These are phyloP conservation scores for Nannizzia gypsea DNA, from an alignment of 2,329 filamentous ascomycete species.

Conservation along the genomic window DNA sequence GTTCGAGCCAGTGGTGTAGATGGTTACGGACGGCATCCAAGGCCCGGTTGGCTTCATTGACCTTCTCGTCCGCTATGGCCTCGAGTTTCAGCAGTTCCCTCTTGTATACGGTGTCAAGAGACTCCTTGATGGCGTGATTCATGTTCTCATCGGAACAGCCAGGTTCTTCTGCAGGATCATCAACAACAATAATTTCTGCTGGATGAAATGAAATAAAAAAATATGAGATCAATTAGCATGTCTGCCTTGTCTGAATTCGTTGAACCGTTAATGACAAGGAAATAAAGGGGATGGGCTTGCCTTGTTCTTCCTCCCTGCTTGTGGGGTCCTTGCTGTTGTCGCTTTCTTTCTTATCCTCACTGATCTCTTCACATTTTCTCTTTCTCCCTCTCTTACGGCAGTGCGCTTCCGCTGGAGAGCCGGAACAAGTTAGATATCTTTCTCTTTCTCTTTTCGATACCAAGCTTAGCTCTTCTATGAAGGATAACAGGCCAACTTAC, in stretches of 20 bases:
- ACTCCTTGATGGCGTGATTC: conserved; percentile 17
- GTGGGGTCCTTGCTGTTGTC: background rate
- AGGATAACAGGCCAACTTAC: conserved; percentile 11
- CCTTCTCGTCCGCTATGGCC: conserved; percentile 45
- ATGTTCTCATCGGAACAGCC: conserved; percentile 14
- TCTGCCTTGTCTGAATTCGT: background rate
- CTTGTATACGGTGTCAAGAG: conserved; percentile 43
- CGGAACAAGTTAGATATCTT: background rate
- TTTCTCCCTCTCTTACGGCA: conserved; percentile 10
- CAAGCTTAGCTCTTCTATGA: background rate
- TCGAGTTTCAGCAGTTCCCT: conserved; percentile 47
- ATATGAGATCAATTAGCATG: background rate
- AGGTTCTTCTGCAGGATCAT: background rate
- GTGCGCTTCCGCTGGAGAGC: conserved; percentile 8
- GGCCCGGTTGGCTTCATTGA: conserved; percentile 32
- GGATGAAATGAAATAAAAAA: too few relatives aligned
- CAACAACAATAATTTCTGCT: background rate
- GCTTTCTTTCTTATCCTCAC: background rate
- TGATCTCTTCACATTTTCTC: conserved; percentile 2
- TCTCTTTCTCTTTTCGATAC: background rate
- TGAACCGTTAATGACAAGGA: background rate
- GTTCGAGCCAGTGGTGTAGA: background rate
- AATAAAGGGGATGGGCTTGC: background rate
- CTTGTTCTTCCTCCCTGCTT: conserved; percentile 1
- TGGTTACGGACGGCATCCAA: conserved; percentile 9